A percentile compares a stretch with the other conserved stretches of the same genome.
Conservation (phyloP, 1,139 yeast genomes). For the Suhomyces guaymorum region DNA sequence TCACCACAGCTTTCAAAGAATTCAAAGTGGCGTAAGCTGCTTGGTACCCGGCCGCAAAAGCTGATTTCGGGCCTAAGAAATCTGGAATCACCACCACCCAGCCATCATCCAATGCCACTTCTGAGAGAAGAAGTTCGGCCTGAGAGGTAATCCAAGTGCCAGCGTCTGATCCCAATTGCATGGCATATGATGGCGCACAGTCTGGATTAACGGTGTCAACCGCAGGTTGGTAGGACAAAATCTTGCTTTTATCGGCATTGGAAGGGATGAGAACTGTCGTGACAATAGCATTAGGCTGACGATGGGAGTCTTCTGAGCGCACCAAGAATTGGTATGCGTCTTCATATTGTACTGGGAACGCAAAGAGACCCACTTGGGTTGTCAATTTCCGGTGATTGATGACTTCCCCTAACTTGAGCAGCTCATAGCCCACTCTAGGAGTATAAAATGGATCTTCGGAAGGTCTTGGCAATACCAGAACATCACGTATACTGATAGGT, state of each 20-base stretch:
- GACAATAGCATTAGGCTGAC: slow-evolving; percentile 32
- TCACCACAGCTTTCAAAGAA: slow-evolving; percentile 27
- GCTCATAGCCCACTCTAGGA: slow-evolving; percentile 29
- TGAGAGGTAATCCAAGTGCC: slow-evolving; percentile 5
- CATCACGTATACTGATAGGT: slow-evolving; percentile 2
- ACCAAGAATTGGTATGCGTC: slow-evolving; percentile 35
- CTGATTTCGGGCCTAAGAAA: slow-evolving; percentile 31
- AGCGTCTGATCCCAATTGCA: slow-evolving; percentile 22
- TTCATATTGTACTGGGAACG: slow-evolving; percentile 18
- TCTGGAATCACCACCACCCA: slow-evolving; percentile 37
- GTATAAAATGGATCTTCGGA: slow-evolving; percentile 29
- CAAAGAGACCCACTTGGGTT: slow-evolving; percentile 1
- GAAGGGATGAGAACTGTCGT: slow-evolving; percentile 35
- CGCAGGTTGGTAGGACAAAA: slow-evolving; percentile 38
- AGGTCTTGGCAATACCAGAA: slow-evolving; percentile 3
- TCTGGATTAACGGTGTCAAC: slow-evolving; percentile 31
- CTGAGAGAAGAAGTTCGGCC: slow-evolving; percentile 14
- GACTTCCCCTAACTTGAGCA: slow-evolving; percentile 26
- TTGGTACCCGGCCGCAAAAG: slow-evolving; percentile 32
- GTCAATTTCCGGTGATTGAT: slow-evolving; percentile 23
- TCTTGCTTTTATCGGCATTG: slow-evolving; percentile 28
- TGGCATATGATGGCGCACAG: slow-evolving; percentile 38
- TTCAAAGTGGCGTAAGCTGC: slow-evolving; percentile 33
- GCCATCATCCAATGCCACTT: slow-evolving; percentile 26
- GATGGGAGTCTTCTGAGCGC: slow-evolving; percentile 35